A percentile compares a stretch with the other conserved stretches of the same genome.
Evolutionary conservation across 495 filamentous ascomycete genomes (phyloP).

Genomic region (Daldinia loculata): DNA sequence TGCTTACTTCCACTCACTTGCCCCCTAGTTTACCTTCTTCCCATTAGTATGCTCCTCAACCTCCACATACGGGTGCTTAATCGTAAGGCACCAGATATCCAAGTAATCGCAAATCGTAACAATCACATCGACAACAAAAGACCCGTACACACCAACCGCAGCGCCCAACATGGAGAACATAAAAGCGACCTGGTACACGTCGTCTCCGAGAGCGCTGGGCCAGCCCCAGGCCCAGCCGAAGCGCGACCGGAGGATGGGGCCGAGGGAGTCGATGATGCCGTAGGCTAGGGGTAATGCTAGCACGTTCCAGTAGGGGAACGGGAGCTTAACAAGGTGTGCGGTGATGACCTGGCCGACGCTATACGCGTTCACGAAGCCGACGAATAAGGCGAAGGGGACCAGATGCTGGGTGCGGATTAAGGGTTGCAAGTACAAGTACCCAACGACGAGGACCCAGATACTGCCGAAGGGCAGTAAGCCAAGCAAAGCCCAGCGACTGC

Average conservation of each 20-base stretch:
- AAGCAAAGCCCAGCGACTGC: conserved; percentile 73
- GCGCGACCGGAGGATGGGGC: conserved; percentile 65
- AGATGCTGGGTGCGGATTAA: conserved; percentile 81
- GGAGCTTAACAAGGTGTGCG: conserved; percentile 83
- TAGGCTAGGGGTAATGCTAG: conserved; percentile 71
- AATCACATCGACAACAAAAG: conserved; percentile 95
- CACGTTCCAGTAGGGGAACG: conserved; percentile 90
- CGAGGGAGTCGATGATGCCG: conserved; percentile 80
- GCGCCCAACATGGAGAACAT: conserved; percentile 83
- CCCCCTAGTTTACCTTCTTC: conserved; percentile 46
- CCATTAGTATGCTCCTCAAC: conserved; percentile 45
- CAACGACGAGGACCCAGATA: conserved; percentile 76
- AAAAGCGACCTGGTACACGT: conserved; percentile 82
- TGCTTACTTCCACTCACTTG: not conserved
- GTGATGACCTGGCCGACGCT: conserved; percentile 94
- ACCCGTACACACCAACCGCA: conserved; percentile 87
- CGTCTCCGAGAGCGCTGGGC: conserved; percentile 78
- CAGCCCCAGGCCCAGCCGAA: conserved; percentile 70
- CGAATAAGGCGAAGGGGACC: conserved; percentile 86
- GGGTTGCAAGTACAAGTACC: conserved; percentile 85
- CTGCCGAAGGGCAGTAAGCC: conserved; percentile 82
- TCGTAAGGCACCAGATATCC: conserved; percentile 97
- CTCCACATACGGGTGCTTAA: conserved; percentile 77
- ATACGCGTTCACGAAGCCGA: conserved; percentile 90
- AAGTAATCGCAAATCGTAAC: conserved; percentile 97